Evolutionary conservation across 441 rosid genomes (phyloP).

Genomic region (Daphne laureola): DNA sequence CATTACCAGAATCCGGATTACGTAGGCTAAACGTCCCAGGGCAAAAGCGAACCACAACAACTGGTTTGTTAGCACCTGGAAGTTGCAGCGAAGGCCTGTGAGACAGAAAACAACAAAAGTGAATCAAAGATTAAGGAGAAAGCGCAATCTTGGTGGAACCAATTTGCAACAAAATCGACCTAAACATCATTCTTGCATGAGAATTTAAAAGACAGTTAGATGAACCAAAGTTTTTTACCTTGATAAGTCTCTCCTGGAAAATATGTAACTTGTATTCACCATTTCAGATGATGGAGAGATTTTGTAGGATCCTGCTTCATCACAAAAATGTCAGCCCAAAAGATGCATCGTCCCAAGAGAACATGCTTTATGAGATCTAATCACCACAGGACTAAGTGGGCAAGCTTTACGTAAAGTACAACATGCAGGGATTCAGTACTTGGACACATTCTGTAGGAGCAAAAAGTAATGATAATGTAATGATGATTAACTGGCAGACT

Average conservation of each 20-base stretch:
- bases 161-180: background rate
- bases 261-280: slow-evolving; percentile 63
- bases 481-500: too few species aligned
- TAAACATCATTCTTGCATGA: background rate
- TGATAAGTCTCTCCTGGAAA: slow-evolving; percentile 86
- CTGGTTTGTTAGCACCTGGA: slow-evolving; percentile 82
- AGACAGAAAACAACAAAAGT: slow-evolving; percentile 14
- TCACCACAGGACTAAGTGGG: too few species aligned
- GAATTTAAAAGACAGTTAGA: slow-evolving; percentile 10
- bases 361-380: too few species aligned
- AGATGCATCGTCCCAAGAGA: too few species aligned
- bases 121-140: slow-evolving; percentile 3
- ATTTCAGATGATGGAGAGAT: slow-evolving; percentile 49
- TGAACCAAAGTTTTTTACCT: slow-evolving; percentile 37
- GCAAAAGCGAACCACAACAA: slow-evolving; percentile 82
- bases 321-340: slow-evolving; percentile 11
- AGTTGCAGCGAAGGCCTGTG: slow-evolving; percentile 81
- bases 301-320: slow-evolving; percentile 63
- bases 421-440: too few species aligned
- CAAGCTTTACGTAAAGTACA: too few species aligned
- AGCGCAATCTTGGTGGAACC: background rate
- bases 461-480: too few species aligned
- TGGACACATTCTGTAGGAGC: too few species aligned
- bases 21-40: slow-evolving; percentile 57
- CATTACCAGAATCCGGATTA: slow-evolving; percentile 52